Evolutionary conservation across 495 filamentous ascomycete genomes (phyloP).

Genomic region (Hypoxylon lienhwacheense): DNA sequence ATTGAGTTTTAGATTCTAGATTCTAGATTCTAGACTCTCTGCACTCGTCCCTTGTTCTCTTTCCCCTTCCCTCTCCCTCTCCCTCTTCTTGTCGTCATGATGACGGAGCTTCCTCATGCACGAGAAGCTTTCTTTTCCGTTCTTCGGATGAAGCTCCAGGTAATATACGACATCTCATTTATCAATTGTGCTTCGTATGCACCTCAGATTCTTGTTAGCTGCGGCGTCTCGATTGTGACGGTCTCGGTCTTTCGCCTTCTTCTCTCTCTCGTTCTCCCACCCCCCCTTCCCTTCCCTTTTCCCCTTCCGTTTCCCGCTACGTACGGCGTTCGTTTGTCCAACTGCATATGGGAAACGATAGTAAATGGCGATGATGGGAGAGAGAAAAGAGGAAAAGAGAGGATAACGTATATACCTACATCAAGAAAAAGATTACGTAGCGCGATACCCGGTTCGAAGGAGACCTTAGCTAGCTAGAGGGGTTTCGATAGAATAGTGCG

Average conservation of each 20-base stretch:
- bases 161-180: conserved; percentile 26
- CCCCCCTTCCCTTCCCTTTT: not conserved
- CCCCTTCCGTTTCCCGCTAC: conserved; percentile 2
- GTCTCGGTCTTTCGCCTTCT: not conserved
- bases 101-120: conserved; percentile 18
- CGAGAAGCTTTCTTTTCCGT: not conserved
- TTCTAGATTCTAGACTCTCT: too few relatives aligned
- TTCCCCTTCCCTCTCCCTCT: conserved; percentile 13
- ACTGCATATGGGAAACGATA: conserved; percentile 1
- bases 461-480: conserved; percentile 34
- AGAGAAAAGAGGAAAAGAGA: too few relatives aligned
- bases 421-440: conserved; percentile 11
- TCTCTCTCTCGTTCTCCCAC: not conserved
- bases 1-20: conserved; percentile 30
- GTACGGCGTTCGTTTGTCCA: not conserved
- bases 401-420: not conserved
- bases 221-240: not conserved
- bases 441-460: conserved; percentile 23
- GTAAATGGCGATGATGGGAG: too few relatives aligned
- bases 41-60: too few relatives aligned
- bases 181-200: conserved; percentile 19
- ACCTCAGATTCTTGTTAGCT: conserved; percentile 2
- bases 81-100: conserved; percentile 26
- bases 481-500: conserved; percentile 32
- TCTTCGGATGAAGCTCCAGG: conserved; percentile 5